These are phyloP conservation scores for Rosa multiflora DNA, from an alignment of 306 rosid species.

Conservation along the genomic window DNA sequence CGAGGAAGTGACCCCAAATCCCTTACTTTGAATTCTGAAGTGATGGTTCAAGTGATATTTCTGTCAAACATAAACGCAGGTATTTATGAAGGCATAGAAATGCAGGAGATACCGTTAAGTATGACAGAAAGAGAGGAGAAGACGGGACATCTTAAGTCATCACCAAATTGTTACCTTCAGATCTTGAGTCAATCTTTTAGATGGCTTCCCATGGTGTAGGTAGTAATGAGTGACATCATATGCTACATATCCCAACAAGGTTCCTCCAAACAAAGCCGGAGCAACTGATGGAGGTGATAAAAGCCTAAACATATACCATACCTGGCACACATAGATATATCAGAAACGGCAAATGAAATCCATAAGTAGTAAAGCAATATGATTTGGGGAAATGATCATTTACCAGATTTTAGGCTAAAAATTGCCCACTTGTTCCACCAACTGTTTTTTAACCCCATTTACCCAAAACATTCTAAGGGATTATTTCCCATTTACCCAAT, in stretches of 20 bases:
- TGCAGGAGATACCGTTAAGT: not conserved
- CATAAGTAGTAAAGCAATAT: not conserved
- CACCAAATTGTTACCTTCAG: conserved; percentile 22
- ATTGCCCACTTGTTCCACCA: too few species aligned
- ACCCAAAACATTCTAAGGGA: too few species aligned
- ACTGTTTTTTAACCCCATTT: too few species aligned
- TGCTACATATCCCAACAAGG: conserved; percentile 34
- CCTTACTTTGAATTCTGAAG: conserved; percentile 26
- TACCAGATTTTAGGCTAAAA: too few species aligned
- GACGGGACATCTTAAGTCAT: not conserved
- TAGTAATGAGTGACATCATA: conserved; percentile 40
- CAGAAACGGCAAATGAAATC: not conserved
- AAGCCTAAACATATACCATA: conserved; percentile 33
- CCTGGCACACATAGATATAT: not conserved
- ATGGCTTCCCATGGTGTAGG: conserved; percentile 43
- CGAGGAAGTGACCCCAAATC: conserved; percentile 43
- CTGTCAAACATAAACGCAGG: conserved; percentile 12
- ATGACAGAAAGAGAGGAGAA: not conserved
- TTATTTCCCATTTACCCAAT: too few species aligned
- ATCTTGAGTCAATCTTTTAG: conserved; percentile 19
- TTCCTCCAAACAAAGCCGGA: conserved; percentile 38
- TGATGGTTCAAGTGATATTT: conserved; percentile 40
- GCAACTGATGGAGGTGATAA: conserved; percentile 23
- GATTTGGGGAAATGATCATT: too few species aligned
- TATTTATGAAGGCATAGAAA: conserved; percentile 2